Evolutionary conservation across 2,329 filamentous ascomycete species (phyloP).

Genomic region (Hymenoscyphus scutula): DNA sequence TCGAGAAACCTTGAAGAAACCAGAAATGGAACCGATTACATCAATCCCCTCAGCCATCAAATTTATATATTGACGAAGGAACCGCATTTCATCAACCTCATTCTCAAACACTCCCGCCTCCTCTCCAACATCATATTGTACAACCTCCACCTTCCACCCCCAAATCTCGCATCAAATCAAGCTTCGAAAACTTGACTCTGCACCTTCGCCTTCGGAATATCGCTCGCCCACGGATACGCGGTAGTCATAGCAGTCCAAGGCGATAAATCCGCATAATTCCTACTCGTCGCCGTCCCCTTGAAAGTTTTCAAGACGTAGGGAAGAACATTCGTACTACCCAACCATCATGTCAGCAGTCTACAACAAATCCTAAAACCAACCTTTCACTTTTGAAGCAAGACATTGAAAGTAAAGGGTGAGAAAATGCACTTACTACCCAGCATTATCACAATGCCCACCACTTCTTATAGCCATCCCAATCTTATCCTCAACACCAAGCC

Average conservation of each 20-base stretch:
- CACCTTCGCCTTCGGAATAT: slow-evolving; percentile 34
- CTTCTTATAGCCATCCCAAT: slow-evolving; percentile 47
- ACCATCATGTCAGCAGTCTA: neutral
- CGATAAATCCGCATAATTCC: slow-evolving; percentile 45
- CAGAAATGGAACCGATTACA: too few relatives aligned
- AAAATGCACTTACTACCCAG: slow-evolving; percentile 43
- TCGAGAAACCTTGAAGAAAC: too few relatives aligned
- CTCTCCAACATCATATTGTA: neutral
- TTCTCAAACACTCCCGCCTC: neutral
- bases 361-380: neutral
- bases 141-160: neutral
- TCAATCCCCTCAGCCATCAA: too few relatives aligned
- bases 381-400: too few relatives aligned
- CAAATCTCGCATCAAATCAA: too few relatives aligned
- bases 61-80: neutral
- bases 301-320: slow-evolving; percentile 49
- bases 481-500: slow-evolving; percentile 34
- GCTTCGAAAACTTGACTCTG: neutral
- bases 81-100: neutral
- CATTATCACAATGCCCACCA: slow-evolving; percentile 49
- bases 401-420: neutral
- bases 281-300: slow-evolving; percentile 45
- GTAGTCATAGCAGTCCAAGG: slow-evolving; percentile 45
- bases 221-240: slow-evolving; percentile 46
- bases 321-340: slow-evolving; percentile 43